Percentiles rank a stretch among this genome's conserved stretches.
Conservation (phyloP, 371 early-diverging fungal genomes). For the Amoeboaphelidium protococcarum region DNA sequence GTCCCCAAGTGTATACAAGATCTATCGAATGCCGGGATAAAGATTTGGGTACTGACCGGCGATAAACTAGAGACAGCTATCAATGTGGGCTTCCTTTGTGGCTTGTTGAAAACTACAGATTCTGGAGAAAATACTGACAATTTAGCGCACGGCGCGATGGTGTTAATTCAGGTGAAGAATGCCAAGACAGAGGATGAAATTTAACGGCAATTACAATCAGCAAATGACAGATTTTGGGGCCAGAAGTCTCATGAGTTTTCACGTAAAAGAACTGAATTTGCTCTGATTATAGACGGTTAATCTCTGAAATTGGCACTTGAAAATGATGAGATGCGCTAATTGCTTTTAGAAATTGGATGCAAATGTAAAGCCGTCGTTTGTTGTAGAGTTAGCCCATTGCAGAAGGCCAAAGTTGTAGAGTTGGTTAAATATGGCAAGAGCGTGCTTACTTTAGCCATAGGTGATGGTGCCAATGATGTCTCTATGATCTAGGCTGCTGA, state of each 20-base stretch:
- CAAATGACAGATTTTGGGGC: neutral
- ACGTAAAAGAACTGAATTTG: neutral
- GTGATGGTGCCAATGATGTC: conserved; percentile 95
- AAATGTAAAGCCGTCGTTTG: conserved; percentile 57
- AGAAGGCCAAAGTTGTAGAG: conserved; percentile 27
- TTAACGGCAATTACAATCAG: neutral
- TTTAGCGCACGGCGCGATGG: neutral
- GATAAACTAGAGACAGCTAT: conserved; percentile 99
- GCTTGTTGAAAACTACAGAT: conserved; percentile 32
- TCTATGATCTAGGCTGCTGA: conserved; percentile 58
- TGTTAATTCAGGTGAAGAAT: neutral
- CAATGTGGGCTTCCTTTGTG: conserved; percentile 76
- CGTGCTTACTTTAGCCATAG: conserved; percentile 38
- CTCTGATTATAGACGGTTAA: conserved; percentile 2
- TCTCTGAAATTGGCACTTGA: conserved; percentile 40
- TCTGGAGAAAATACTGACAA: conserved; percentile 1
- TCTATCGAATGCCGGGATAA: conserved; percentile 68
- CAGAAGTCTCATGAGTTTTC: neutral
- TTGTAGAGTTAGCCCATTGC: conserved; percentile 28
- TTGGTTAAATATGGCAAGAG: conserved; percentile 25
- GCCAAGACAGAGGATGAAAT: neutral
- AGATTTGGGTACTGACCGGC: conserved; percentile 97
- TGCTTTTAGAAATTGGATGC: conserved; percentile 44
- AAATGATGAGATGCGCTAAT: conserved; percentile 20
- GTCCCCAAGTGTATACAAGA: conserved; percentile 72